Conservation (phyloP, 345 rosid genomes). For the Erysimum cheiranthoides region DNA sequence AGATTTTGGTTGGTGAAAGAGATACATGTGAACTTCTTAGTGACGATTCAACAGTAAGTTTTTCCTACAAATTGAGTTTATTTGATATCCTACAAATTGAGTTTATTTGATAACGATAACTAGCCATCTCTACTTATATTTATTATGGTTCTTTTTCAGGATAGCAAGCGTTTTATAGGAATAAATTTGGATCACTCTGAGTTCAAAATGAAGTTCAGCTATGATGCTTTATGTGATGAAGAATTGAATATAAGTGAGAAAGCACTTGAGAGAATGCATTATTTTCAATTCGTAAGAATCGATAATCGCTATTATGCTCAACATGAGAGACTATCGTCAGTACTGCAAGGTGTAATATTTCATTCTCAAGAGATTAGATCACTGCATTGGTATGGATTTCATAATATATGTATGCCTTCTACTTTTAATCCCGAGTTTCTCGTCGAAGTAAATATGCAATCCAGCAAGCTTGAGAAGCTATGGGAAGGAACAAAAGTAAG, state of each 20-base stretch:
- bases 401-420: no score
- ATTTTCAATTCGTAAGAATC: slow-evolving; percentile 23
- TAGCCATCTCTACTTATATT: neutral
- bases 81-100: no score
- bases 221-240: neutral
- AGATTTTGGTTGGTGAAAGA: slow-evolving; percentile 26
- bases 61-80: neutral
- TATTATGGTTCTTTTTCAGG: slow-evolving; percentile 4
- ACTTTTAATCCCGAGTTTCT: neutral
- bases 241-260: neutral
- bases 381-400: slow-evolving; percentile 13
- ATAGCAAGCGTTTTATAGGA: slow-evolving; percentile 16
- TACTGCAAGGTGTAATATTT: no score
- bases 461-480: slow-evolving; percentile 19
- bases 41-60: slow-evolving; percentile 9
- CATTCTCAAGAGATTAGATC: neutral
- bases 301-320: neutral
- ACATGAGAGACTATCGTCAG: neutral
- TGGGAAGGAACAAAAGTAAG: slow-evolving; percentile 33
- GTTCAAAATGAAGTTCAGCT: no score
- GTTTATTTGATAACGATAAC: no score
- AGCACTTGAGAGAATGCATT: slow-evolving; percentile 16
- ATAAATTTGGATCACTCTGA: neutral
- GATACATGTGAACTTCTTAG: slow-evolving; percentile 26
- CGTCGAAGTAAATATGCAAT: neutral